Conservation (phyloP, 768 basidiomycete genomes). For the Naematelia aurantialba region DNA sequence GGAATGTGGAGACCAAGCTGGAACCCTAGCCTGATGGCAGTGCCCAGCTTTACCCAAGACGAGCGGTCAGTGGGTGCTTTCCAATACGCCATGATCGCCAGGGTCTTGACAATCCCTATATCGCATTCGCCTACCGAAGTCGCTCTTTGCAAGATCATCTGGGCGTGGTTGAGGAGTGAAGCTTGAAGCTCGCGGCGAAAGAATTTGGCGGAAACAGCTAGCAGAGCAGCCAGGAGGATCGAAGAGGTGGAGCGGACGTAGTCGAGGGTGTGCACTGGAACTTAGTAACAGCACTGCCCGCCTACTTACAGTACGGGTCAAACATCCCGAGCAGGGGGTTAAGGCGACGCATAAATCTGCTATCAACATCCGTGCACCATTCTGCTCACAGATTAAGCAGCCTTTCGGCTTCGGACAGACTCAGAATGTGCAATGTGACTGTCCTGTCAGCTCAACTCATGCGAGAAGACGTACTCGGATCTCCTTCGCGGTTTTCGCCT, state of each 20-base stretch:
- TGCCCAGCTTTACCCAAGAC: conserved; percentile 26
- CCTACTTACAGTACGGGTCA: conserved; percentile 5
- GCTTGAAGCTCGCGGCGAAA: conserved; percentile 11
- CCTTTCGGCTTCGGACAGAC: background rate
- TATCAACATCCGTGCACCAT: background rate
- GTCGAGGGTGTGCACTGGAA: conserved; percentile 21
- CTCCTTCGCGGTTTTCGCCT: background rate
- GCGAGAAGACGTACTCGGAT: background rate
- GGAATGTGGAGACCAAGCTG: conserved; percentile 15
- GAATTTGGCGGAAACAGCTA: conserved; percentile 20
- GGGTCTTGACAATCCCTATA: conserved; percentile 15
- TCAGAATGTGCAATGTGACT: conserved; percentile 1
- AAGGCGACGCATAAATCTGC: background rate
- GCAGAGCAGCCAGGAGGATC: conserved; percentile 15
- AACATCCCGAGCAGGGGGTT: conserved; percentile 1
- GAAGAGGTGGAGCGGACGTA: conserved; percentile 14
- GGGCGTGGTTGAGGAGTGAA: conserved; percentile 14
- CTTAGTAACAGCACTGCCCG: background rate
- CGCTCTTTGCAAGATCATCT: conserved; percentile 13
- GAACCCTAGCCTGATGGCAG: conserved; percentile 18
- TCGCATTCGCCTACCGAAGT: conserved; percentile 10
- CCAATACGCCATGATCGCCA: conserved; percentile 20
- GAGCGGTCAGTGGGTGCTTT: conserved; percentile 19
- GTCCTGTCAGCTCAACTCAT: background rate
- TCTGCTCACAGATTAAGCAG: background rate